phyloP scores from a whole-genome alignment of 495 filamentous ascomycete species.

The Podospora pseudopauciseta region DNA sequence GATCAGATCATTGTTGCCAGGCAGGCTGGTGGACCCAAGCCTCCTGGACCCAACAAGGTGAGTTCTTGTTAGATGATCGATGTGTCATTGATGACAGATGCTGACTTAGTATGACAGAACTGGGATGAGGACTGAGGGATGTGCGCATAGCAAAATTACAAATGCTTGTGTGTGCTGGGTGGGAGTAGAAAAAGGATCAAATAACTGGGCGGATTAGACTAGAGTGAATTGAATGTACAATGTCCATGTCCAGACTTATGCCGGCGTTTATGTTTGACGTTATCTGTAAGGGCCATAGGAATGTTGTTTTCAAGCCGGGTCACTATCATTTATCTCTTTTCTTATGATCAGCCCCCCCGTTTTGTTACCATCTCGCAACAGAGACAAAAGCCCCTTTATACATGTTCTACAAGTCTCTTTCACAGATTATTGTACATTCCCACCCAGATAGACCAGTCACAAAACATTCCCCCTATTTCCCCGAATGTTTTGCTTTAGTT shows the following conservation, averaged over 20 bases:
- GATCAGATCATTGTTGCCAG: slow-evolving; percentile 99
- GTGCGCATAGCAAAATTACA: not conserved
- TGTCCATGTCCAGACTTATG: not conserved
- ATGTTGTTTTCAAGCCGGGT: too few species aligned
- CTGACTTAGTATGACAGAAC: slow-evolving; percentile 50
- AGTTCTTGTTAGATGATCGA: slow-evolving; percentile 14
- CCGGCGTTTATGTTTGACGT: too few species aligned
- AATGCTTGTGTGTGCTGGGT: not conserved
- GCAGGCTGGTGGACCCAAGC: slow-evolving; percentile 96
- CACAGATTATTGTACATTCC: not conserved
- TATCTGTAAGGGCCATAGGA: too few species aligned
- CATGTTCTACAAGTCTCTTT: not conserved
- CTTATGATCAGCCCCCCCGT: too few species aligned
- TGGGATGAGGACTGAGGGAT: slow-evolving; percentile 89
- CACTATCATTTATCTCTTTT: too few species aligned
- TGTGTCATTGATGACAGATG: not conserved
- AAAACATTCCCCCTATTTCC: not conserved
- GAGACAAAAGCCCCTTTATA: not conserved
- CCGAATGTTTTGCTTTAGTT: not conserved
- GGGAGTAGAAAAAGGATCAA: not conserved
- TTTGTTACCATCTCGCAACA: not conserved
- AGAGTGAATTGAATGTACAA: not conserved
- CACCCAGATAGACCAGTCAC: not conserved
- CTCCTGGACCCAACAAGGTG: slow-evolving; percentile 79
- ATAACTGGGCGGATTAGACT: not conserved